A percentile compares a stretch with the other conserved stretches of the same genome.
Evolutionary conservation across 2,329 filamentous ascomycete genomes (phyloP).

Genomic region (Hymenoscyphus fructigenus): DNA sequence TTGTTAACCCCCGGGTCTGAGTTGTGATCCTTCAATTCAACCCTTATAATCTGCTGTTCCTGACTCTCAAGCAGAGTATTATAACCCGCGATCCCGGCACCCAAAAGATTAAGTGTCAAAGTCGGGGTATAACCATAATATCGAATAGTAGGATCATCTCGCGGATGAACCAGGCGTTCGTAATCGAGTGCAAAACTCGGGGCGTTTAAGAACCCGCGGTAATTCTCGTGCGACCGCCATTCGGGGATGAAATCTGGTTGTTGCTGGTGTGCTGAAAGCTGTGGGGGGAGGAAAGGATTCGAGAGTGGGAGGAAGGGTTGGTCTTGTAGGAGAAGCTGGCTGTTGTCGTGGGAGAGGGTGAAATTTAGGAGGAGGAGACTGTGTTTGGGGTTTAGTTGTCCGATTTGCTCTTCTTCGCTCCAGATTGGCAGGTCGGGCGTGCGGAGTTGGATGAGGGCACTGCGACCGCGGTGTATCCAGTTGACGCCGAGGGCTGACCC

Average conservation of each 20-base stretch:
- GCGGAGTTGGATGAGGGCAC: constrained; percentile 21
- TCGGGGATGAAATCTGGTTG: neutral
- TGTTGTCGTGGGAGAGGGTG: constrained; percentile 24
- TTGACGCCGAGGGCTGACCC: constrained; percentile 11
- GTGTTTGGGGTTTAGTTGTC: constrained; percentile 15
- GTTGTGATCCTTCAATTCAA: constrained; percentile 4
- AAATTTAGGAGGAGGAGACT: constrained; percentile 26
- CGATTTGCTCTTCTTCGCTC: constrained; percentile 16
- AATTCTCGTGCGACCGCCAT: neutral
- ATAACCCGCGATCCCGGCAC: constrained; percentile 14
- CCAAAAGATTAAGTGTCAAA: constrained; percentile 15
- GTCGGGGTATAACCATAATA: constrained; percentile 10
- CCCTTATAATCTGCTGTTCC: constrained; percentile 6
- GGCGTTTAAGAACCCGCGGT: neutral
- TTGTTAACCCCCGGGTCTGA: neutral
- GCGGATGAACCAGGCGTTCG: constrained; percentile 10
- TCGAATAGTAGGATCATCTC: constrained; percentile 14
- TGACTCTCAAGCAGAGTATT: constrained; percentile 4
- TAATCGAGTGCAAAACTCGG: constrained; percentile 13
- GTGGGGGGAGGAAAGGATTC: constrained; percentile 18
- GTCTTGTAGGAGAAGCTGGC: constrained; percentile 24
- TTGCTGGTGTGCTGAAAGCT: constrained; percentile 22
- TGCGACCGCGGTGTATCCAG: constrained; percentile 23
- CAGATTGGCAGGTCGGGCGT: constrained; percentile 22
- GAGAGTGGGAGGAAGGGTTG: constrained; percentile 24